Percentiles rank a stretch among this genome's conserved stretches.
phyloP scores from a whole-genome alignment of 2,329 filamentous ascomycete genomes.

The Pseudogymnoascus sp. region DNA sequence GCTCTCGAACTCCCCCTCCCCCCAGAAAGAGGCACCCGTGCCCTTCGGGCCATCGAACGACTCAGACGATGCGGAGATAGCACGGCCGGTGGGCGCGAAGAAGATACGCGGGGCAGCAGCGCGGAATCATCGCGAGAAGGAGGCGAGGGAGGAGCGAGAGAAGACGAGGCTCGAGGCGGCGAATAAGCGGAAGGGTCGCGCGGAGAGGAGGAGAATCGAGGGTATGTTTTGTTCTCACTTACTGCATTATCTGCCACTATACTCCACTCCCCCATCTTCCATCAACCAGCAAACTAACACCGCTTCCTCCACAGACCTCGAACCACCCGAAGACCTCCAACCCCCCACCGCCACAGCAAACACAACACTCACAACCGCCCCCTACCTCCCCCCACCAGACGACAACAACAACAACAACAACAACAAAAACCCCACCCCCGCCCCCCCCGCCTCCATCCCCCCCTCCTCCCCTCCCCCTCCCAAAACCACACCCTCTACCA shows the following conservation, averaged over 20 bases:
- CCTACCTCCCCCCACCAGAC: not conserved
- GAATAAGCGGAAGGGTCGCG: constrained; percentile 71
- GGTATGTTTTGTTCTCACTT: constrained; percentile 42
- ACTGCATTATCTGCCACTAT: not conserved
- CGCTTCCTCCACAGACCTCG: not conserved
- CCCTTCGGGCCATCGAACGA: constrained; percentile 44
- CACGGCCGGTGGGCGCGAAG: constrained; percentile 43
- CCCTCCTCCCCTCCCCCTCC: constrained; percentile 16
- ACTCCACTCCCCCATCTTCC: not conserved
- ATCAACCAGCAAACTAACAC: not conserved
- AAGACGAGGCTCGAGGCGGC: constrained; percentile 64
- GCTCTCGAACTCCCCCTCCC: constrained; percentile 62
- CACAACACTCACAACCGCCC: not conserved
- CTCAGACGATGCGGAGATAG: constrained; percentile 59
- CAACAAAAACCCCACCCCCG: not conserved
- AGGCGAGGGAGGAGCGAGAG: constrained; percentile 67
- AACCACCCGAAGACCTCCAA: constrained; percentile 5
- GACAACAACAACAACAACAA: not conserved
- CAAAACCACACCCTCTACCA: constrained; percentile 13
- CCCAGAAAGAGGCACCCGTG: constrained; percentile 34
- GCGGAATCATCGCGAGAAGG: constrained; percentile 53
- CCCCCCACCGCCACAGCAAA: not conserved
- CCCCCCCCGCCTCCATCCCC: not conserved
- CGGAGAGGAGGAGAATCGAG: constrained; percentile 72
- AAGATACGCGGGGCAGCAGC: constrained; percentile 49